Base-by-base conservation (phyloP, 2,329 filamentous ascomycete species). In the Camillea tinctor region DNA sequence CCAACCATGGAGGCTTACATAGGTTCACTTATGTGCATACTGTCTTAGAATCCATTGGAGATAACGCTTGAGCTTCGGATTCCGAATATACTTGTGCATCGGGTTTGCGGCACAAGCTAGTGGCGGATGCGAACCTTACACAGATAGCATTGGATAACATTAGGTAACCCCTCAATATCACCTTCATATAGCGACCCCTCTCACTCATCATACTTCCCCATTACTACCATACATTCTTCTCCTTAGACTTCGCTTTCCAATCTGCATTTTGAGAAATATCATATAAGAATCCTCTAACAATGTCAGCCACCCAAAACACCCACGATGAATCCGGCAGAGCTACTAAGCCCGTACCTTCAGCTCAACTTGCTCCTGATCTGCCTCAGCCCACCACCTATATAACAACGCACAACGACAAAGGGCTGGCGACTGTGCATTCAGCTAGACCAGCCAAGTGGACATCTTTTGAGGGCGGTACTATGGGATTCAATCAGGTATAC, bases 401-500 rank as follows among this genome's bases (percentile, higher is more conserved):
- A 22, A 73, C 71, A 5, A 69, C 68, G 4, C 71, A 73, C 56
- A 64, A 71, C 53, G 54, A 60, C 15, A 55, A 61, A 19, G 70
- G 69, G 52, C 71, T 75, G 64, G 76, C 78, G 19, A 68, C 76
- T 23, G 64, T 80, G 0, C 73, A 76, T 54, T 69, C 71, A 19
- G 22, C 64, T 66, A 59, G 61, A 50, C 55, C 65, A 64, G 74
- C 65, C 56, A 56, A 36, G 56, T 75, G 73, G 70, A 64, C 56
- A 23, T 6, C 58, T 9, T 74, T 73, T 60, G 74, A 76, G 56
- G 63, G 68, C 55, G 66, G 70, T 48, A 59, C 66, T 4, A 72
- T 79, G 63, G 73, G 69, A 56, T 77, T 80, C 66, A 71, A 72
- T 58, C 73, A 79, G 19, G 71, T 76, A 59, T 81, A 77, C 69